phyloP scores from a whole-genome alignment of 805 yeast genomes.

The Saturnispora dispora region DNA sequence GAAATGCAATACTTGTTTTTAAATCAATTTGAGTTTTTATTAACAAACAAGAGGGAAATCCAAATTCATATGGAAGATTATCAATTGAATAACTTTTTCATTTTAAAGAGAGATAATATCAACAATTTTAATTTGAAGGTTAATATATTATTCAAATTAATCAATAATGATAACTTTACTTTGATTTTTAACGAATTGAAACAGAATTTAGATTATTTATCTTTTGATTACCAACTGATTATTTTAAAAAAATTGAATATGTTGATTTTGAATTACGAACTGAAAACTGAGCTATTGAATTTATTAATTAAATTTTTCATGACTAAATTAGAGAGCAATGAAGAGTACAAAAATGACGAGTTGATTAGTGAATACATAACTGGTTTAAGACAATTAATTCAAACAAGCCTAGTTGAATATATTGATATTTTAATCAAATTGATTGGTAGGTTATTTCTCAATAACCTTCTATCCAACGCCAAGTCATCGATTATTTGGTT shows the following conservation, averaged over 20 bases:
- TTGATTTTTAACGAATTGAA: conserved; percentile 53
- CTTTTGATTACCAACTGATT: conserved; percentile 26
- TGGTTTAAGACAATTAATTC: conserved; percentile 64
- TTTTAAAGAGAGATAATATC: not conserved
- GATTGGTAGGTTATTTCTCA: conserved; percentile 20
- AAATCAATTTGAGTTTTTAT: conserved; percentile 17
- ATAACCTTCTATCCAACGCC: conserved; percentile 32
- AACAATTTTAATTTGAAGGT: conserved; percentile 44
- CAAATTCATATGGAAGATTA: conserved; percentile 27
- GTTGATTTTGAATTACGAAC: conserved; percentile 10
- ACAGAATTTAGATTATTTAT: conserved; percentile 34
- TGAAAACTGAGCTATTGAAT: conserved; percentile 39
- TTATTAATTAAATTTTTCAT: conserved; percentile 58
- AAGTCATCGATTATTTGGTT: conserved; percentile 85
- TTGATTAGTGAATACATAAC: conserved; percentile 59
- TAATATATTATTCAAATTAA: conserved; percentile 49
- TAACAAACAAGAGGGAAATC: conserved; percentile 29
- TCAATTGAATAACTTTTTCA: conserved; percentile 18
- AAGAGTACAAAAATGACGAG: conserved; percentile 15
- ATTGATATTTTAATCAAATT: conserved; percentile 47
- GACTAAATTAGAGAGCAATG: conserved; percentile 4
- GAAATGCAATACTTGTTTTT: conserved; percentile 9
- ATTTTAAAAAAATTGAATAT: conserved; percentile 49
- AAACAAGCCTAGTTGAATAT: conserved; percentile 46
- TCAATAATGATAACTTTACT: conserved; percentile 43